A percentile compares a stretch with the other conserved stretches of the same genome.
Evolutionary conservation across 208 protist genomes (phyloP).

Genomic region (Strigomonas culicis): DNA sequence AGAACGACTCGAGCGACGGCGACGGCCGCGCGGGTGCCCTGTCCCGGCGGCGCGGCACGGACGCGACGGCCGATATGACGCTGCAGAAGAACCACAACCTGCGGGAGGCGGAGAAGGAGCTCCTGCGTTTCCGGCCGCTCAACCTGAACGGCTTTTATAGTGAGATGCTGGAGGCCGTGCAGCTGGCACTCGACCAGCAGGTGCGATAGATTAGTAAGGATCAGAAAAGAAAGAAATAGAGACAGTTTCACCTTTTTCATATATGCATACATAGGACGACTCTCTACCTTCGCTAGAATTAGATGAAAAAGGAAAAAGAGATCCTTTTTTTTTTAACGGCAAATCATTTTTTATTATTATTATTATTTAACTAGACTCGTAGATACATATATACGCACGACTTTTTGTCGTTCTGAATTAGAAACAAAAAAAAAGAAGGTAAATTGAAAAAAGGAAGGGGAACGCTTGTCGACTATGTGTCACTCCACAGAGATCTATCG

Average conservation of each 20-base stretch:
- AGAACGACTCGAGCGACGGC: neutral
- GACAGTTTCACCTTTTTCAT: too few relatives aligned
- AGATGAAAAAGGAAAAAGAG: neutral
- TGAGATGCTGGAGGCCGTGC: constrained; percentile 56
- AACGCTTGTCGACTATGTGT: too few relatives aligned
- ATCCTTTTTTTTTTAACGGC: neutral
- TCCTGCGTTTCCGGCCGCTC: constrained; percentile 48
- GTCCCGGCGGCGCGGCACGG: neutral
- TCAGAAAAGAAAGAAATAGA: neutral
- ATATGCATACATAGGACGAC: too few relatives aligned
- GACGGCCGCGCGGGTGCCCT: neutral
- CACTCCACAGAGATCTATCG: too few relatives aligned
- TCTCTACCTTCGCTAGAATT: too few relatives aligned
- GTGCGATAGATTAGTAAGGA: constrained; percentile 22
- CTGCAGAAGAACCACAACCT: constrained; percentile 17
- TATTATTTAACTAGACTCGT: constrained; percentile 9
- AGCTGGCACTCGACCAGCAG: constrained; percentile 55
- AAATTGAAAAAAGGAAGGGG: neutral
- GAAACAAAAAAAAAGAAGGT: neutral
- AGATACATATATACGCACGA: constrained; percentile 2
- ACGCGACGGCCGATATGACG: neutral
- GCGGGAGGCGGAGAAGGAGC: constrained; percentile 39
- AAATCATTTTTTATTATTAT: constrained; percentile 10
- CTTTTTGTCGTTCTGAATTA: constrained; percentile 10
- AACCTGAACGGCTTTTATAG: constrained; percentile 64